A percentile compares a stretch with the other conserved stretches of the same genome.
phyloP scores from a whole-genome alignment of 345 rosid genomes.

The Lepidium didymum region DNA sequence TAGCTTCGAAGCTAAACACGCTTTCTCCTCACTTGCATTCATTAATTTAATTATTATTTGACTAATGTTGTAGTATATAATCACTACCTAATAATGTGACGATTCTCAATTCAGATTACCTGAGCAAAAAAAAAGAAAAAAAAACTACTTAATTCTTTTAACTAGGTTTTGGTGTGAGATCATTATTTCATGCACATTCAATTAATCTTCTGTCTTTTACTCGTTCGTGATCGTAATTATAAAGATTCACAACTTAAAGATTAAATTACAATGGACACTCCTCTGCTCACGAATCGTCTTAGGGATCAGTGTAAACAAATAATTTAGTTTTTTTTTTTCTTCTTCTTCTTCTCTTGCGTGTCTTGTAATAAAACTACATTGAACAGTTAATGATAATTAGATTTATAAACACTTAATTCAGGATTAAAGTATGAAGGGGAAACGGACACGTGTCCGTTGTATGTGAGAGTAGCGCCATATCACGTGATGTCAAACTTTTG shows the following conservation, averaged over 20 bases:
- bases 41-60: not conserved
- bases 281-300: conserved; percentile 15
- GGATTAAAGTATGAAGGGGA: not conserved
- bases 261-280: conserved; percentile 14
- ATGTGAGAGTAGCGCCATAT: not conserved
- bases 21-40: not conserved
- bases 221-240: too few relatives aligned
- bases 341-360: not conserved
- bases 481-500: conserved; percentile 6
- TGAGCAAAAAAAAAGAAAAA: not conserved
- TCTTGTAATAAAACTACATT: not conserved
- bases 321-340: not conserved
- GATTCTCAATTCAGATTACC: not conserved
- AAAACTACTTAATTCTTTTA: not conserved
- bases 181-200: too few relatives aligned
- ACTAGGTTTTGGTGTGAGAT: not conserved
- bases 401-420: not conserved
- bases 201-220: too few relatives aligned
- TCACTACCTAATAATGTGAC: not conserved
- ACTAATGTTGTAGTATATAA: not conserved
- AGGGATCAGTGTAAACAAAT: conserved; percentile 23
- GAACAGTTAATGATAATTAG: not conserved
- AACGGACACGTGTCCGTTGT: not conserved
- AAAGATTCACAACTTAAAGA: too few relatives aligned
- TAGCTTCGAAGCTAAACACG: conserved; percentile 17